phyloP scores from a whole-genome alignment of 2,329 filamentous ascomycete species.

The Pyricularia sp. region DNA sequence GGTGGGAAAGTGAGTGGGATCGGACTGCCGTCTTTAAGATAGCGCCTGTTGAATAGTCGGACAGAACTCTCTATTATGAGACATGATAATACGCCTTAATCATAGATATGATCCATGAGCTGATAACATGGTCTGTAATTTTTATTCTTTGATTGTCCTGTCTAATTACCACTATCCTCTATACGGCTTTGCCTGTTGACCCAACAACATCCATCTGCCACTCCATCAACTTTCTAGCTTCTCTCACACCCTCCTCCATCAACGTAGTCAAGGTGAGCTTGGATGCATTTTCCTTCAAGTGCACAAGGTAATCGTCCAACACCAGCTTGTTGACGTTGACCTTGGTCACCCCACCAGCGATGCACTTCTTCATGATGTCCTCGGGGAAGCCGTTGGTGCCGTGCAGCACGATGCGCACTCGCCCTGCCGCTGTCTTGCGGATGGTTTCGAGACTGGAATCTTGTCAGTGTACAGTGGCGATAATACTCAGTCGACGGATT shows the following conservation, averaged over 20 bases:
- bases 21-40: not conserved
- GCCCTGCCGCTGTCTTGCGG: constrained; percentile 31
- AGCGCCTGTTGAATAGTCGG: no score
- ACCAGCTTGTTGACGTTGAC: constrained; percentile 42
- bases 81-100: not conserved
- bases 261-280: constrained; percentile 24
- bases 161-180: not conserved
- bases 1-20: not conserved
- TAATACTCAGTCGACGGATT: not conserved
- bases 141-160: not conserved
- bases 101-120: not conserved
- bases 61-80: no score
- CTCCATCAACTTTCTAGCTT: constrained; percentile 30
- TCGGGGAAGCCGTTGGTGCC: constrained; percentile 36
- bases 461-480: not conserved
- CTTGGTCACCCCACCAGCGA: constrained; percentile 35
- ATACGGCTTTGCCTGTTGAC: constrained; percentile 29
- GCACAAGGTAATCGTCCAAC: constrained; percentile 32
- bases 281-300: constrained; percentile 28
- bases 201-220: constrained; percentile 38
- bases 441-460: constrained; percentile 26
- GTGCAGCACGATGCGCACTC: constrained; percentile 36
- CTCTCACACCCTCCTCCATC: constrained; percentile 35
- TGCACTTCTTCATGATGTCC: constrained; percentile 33
- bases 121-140: not conserved